Conservation (phyloP, 2,329 filamentous ascomycete species). For the Lachnellula occidentalis region DNA sequence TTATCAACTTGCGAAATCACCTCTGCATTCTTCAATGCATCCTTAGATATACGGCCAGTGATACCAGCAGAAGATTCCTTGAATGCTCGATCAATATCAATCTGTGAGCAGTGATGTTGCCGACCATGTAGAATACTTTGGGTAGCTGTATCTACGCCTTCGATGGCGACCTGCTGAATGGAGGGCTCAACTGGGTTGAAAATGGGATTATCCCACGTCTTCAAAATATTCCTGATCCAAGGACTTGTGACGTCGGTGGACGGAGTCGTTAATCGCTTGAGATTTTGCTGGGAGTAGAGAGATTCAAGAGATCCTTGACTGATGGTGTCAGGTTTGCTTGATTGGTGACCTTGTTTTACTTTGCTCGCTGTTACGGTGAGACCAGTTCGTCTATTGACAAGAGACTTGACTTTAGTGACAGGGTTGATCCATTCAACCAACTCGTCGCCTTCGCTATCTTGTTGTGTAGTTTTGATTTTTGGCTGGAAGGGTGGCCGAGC, state of each 20-base stretch:
- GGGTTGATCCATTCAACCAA: constrained; percentile 57
- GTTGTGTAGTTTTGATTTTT: background rate
- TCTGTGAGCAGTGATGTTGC: constrained; percentile 24
- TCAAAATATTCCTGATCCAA: constrained; percentile 58
- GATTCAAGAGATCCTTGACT: background rate
- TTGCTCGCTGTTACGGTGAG: constrained; percentile 33
- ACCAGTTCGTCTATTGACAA: constrained; percentile 53
- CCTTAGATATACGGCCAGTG: constrained; percentile 53
- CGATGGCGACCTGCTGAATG: constrained; percentile 39
- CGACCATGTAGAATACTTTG: constrained; percentile 21
- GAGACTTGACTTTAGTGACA: constrained; percentile 43
- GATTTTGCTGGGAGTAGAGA: background rate
- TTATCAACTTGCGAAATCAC: constrained; percentile 79
- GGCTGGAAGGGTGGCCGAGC: background rate
- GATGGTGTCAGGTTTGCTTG: background rate
- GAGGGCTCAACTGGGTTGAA: constrained; percentile 50
- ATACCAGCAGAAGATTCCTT: constrained; percentile 22
- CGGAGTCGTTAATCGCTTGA: constrained; percentile 23
- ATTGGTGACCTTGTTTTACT: background rate
- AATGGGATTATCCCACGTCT: constrained; percentile 69
- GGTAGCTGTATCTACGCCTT: constrained; percentile 25
- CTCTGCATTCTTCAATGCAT: constrained; percentile 51
- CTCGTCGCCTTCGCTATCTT: constrained; percentile 29
- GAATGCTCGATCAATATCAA: constrained; percentile 27
- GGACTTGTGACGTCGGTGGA: constrained; percentile 23